A percentile compares a stretch with the other conserved stretches of the same genome.
These are phyloP conservation scores for Lactifluus rugatus DNA, from an alignment of 768 basidiomycete genomes.

Conservation along the genomic window DNA sequence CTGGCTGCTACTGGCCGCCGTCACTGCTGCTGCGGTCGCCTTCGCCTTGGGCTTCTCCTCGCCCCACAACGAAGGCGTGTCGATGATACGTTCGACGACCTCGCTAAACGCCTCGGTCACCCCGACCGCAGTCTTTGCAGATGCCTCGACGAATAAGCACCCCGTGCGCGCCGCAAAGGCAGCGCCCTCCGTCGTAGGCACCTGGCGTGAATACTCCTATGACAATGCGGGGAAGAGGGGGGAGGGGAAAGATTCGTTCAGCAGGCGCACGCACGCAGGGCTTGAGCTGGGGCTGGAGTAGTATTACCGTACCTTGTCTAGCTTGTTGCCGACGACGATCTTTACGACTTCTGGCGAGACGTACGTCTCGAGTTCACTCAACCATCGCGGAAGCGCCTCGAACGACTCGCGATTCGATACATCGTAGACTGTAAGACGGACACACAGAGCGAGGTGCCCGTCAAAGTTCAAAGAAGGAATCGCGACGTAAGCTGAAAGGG, in stretches of 20 bases:
- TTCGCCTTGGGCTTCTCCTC: slow-evolving; percentile 24
- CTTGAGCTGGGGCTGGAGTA: too few relatives aligned
- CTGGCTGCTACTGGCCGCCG: neutral
- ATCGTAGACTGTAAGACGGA: slow-evolving; percentile 66
- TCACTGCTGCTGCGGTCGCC: slow-evolving; percentile 2
- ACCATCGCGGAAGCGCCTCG: slow-evolving; percentile 91
- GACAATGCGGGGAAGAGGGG: too few relatives aligned
- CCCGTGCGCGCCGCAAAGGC: slow-evolving; percentile 75
- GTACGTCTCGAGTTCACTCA: slow-evolving; percentile 87
- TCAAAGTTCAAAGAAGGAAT: too few relatives aligned
- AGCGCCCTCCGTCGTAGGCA: slow-evolving; percentile 65
- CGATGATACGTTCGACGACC: slow-evolving; percentile 73
- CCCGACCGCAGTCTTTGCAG: slow-evolving; percentile 82
- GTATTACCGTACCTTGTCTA: slow-evolving; percentile 60
- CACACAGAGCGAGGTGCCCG: too few relatives aligned
- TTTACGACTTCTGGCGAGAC: slow-evolving; percentile 79
- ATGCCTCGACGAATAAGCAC: slow-evolving; percentile 84
- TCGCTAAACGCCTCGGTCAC: slow-evolving; percentile 71
- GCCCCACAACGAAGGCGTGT: slow-evolving; percentile 74
- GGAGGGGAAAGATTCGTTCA: neutral
- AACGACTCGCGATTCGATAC: slow-evolving; percentile 88
- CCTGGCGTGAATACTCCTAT: slow-evolving; percentile 86
- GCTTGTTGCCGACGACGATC: slow-evolving; percentile 91
- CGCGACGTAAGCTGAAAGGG: too few relatives aligned
- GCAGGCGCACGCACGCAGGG: too few relatives aligned